Base-by-base conservation (phyloP, 495 filamentous ascomycete genomes). In the Tuber aestivum region DNA sequence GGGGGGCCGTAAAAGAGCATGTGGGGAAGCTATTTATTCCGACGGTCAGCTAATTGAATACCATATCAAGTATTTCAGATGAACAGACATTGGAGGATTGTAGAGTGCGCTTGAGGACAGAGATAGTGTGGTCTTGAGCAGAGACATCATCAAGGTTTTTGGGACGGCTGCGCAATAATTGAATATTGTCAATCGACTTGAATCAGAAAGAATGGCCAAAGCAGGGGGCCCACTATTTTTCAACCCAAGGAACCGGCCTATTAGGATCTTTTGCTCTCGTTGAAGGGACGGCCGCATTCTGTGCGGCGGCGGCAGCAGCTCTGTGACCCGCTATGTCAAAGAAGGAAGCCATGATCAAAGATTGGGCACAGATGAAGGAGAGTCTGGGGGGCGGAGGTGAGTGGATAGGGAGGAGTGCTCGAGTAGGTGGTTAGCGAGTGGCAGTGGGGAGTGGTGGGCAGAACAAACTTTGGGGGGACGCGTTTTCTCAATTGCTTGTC, bases 1-100 rank as follows among this genome's bases (percentile, higher is more conserved):
- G 91, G 91, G 0, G 91, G 91, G 21, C 91, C 91, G 80, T 93
- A 99, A 87, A 98, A 98, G 83, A 99, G 93, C 94, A 99, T 97
- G 84, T 99, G 96, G 35, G 95, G 95, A 70, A 99, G 91, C 92
- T 95, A 74, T 41, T 50, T 71, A 56, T 77, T 32, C 44, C 79
- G 41, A 61, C 56, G 42, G 44, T 75, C 70, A 78, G 77, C 50
- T 8, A 70, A 70, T 70, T 68, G 21, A n/a, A 41, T 21, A 61
- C 35, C 37, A 56, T 20, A 71, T 41, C 72, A 75, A 45, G 48
- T 32, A 41, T 50, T 16, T 16, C 35, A 21, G 35, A 38, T 50
- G 45, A 21, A 80, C 87, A 69, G 85, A 94, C 93, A 83, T 99
- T 99, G 70, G 94, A 92, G 83, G 95, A 92, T 89, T 97, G 95